phyloP scores from a whole-genome alignment of 139 green algal genomes.

The Chlorella sp. region DNA sequence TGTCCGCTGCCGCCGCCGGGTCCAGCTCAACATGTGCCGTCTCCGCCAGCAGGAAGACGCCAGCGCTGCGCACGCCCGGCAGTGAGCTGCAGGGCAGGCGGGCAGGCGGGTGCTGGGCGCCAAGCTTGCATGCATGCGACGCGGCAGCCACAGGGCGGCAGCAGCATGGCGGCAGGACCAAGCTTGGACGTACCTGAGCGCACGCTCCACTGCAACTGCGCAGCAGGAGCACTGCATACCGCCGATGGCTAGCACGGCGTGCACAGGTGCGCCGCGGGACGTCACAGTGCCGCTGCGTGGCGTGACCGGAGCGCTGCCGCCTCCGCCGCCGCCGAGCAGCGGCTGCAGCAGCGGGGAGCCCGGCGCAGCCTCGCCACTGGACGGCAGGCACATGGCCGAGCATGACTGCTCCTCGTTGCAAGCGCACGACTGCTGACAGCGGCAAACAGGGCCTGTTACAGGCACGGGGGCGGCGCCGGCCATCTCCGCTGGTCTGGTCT shows the following conservation, averaged over 20 bases:
- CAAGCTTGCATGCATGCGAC: no score
- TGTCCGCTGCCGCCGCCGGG: no score
- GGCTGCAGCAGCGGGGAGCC: slow-evolving; percentile 5
- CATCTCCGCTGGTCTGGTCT: not conserved
- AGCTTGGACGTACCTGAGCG: slow-evolving; percentile 53
- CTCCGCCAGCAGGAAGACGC: slow-evolving; percentile 78
- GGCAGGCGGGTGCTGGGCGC: not conserved
- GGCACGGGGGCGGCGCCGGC: not conserved
- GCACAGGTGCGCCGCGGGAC: not conserved
- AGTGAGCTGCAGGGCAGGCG: slow-evolving; percentile 51
- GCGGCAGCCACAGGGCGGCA: not conserved
- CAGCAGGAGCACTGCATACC: slow-evolving; percentile 92
- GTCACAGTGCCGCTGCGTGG: not conserved
- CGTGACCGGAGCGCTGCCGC: not conserved
- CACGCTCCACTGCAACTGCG: slow-evolving; percentile 76
- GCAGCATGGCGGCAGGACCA: not conserved
- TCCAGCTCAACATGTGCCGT: slow-evolving; percentile 63
- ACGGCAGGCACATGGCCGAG: not conserved
- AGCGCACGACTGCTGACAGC: not conserved
- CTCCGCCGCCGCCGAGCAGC: not conserved
- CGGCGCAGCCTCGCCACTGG: not conserved
- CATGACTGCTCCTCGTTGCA: slow-evolving; percentile 4
- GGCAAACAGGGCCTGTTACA: slow-evolving; percentile 1
- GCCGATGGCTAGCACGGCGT: slow-evolving; percentile 44
- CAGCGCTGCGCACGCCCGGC: slow-evolving; percentile 64